These are phyloP conservation scores for Discostella stelligeroides DNA, from an alignment of 108 stramenopile species.

Conservation along the genomic window DNA sequence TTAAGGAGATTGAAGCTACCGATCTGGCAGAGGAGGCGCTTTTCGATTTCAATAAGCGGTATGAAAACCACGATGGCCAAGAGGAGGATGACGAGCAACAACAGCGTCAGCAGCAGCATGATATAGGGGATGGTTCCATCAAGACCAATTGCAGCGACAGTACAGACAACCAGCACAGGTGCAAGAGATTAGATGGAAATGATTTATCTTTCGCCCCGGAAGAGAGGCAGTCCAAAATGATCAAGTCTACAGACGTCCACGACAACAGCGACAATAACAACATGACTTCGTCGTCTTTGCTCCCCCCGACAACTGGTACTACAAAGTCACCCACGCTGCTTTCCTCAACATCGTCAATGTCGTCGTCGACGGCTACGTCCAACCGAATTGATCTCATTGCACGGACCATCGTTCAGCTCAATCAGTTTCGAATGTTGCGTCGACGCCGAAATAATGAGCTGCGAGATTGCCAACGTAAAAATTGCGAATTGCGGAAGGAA, in stretches of 20 bases:
- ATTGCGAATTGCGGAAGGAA: constrained; percentile 51
- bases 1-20: constrained; percentile 65
- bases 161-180: too few species aligned
- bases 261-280: not conserved
- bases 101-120: not conserved
- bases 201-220: not conserved
- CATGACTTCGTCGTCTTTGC: not conserved
- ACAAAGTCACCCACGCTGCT: not conserved
- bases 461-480: constrained; percentile 12
- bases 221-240: not conserved
- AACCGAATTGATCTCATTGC: constrained; percentile 88
- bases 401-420: constrained; percentile 56
- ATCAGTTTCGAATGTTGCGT: constrained; percentile 35
- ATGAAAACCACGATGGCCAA: not conserved
- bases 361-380: constrained; percentile 52
- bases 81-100: not conserved
- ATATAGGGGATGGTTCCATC: not conserved
- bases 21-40: constrained; percentile 52
- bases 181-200: too few species aligned
- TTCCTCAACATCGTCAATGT: not conserved
- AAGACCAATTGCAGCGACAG: too few species aligned
- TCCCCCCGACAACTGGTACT: not conserved
- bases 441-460: constrained; percentile 38
- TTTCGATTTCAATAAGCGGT: constrained; percentile 1
- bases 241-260: not conserved